phyloP scores from a whole-genome alignment of 106 monocot genomes.

The Allium cepa region DNA sequence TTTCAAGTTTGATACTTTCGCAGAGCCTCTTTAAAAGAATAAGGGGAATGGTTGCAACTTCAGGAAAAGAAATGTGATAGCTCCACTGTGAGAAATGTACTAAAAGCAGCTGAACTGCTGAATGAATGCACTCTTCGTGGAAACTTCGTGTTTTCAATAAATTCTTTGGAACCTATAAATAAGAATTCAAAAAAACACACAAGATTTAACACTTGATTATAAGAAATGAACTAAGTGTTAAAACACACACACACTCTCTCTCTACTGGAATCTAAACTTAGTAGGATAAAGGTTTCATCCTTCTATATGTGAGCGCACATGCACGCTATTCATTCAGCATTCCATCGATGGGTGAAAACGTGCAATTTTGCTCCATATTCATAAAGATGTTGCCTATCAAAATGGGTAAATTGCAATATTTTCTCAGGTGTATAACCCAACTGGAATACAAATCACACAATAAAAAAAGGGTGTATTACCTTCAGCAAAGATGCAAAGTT shows the following conservation, averaged over 20 bases:
- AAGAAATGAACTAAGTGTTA: not conserved
- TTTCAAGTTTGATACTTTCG: slow-evolving; percentile 42
- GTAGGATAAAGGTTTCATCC: not conserved
- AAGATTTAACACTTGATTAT: not conserved
- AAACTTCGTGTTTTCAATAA: slow-evolving; percentile 54
- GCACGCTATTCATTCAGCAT: too few species aligned
- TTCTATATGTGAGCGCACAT: too few species aligned
- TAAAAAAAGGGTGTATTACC: slow-evolving; percentile 23
- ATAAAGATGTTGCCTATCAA: not conserved
- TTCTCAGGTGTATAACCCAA: too few species aligned
- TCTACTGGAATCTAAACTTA: too few species aligned
- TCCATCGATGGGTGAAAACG: too few species aligned
- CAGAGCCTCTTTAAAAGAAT: slow-evolving; percentile 67
- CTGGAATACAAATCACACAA: too few species aligned
- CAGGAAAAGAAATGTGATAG: slow-evolving; percentile 85
- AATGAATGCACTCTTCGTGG: slow-evolving; percentile 60
- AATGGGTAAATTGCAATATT: not conserved
- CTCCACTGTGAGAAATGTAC: slow-evolving; percentile 86
- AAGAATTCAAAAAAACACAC: not conserved
- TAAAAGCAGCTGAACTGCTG: slow-evolving; percentile 54
- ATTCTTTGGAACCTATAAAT: slow-evolving; percentile 59
- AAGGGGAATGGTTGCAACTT: slow-evolving; percentile 71
- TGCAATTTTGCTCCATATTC: too few species aligned
- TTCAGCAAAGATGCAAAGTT: slow-evolving; percentile 56
- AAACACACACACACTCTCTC: too few species aligned